Evolutionary conservation across 768 basidiomycete genomes (phyloP), one percentile per base, ranked within the genome.

Genomic region (Lactarius vividus): DNA sequence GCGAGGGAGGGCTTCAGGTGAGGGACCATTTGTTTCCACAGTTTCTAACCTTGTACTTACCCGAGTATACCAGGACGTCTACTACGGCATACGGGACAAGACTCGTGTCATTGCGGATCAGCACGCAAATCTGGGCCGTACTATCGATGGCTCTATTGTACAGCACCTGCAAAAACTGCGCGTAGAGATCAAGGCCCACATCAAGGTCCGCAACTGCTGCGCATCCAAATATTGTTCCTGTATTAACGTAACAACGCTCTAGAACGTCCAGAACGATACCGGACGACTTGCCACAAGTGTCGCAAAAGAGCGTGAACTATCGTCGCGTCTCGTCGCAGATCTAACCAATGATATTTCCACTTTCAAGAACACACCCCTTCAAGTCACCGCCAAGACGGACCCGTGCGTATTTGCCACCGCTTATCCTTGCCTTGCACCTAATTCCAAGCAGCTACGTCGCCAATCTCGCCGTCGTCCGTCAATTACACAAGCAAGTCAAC

Each of bases 121-220:
- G 62, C 96, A 98, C 73, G 94, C 96, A 13, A 96, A 95, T 73
- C 85, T 99, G 10, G 96, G 96, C 2, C 87, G 94, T 37, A 98
- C 97, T 7, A 91, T 99, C 73, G 96, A 99, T 71, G 91, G 89
- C 37, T 96, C 94, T 5, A 98, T 98, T 73, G 96, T 99, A 2
- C 95, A 98, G 75, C 97, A 98, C 75, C 84, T 99, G 10, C 91
- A 97, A 77, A 98, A 98, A 77, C 84, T 98, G n/a, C 80, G 89
- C 35, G 81, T 86, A 2, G 97, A 99, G 77, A 94, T 99, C 76
- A 98, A 98, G 78, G 96, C 96, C 2, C 97, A 99, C 76, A 91
- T 99, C 75, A 95, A 92, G 85, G 93, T 91, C 52, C 2, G 77
- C 72, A 13, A 31, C 16, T 23, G 5, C 40, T 33, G 26, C 44